Conservation (phyloP, 2,329 filamentous ascomycete species). For the Dactylellina sp. region DNA sequence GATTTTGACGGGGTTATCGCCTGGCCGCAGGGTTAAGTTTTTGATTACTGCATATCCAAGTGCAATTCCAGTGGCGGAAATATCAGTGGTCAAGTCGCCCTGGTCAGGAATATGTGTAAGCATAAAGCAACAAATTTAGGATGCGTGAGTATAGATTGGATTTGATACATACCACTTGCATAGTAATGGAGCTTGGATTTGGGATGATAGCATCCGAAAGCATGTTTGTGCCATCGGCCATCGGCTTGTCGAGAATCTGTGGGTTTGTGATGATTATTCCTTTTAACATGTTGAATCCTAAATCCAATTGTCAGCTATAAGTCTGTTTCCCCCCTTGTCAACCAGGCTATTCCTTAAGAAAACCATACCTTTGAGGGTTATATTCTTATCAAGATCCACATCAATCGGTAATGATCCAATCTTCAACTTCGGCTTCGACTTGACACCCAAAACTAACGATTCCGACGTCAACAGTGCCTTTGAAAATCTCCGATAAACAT, state of each 20-base stretch:
- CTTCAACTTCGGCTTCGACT: conserved; percentile 68
- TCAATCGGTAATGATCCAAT: conserved; percentile 67
- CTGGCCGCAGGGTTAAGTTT: conserved; percentile 71
- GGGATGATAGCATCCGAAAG: conserved; percentile 71
- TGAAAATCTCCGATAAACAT: conserved; percentile 70
- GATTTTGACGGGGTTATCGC: conserved; percentile 70
- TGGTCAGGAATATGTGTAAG: no score
- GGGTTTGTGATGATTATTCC: conserved; percentile 69
- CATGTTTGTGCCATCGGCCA: conserved; percentile 71
- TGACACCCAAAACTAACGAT: conserved; percentile 67
- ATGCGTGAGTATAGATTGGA: no score
- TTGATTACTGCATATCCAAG: conserved; percentile 72
- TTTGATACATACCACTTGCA: conserved; percentile 70
- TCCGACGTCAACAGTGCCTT: conserved; percentile 68
- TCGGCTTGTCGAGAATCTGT: conserved; percentile 65
- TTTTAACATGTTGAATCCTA: conserved; percentile 68
- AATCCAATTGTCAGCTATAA: no score
- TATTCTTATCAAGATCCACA: conserved; percentile 70
- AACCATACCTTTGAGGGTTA: conserved; percentile 66
- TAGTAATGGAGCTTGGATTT: conserved; percentile 73
- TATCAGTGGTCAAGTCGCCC: conserved; percentile 74
- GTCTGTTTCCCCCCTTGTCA: neutral
- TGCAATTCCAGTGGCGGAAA: conserved; percentile 68
- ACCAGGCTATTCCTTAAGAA: neutral
- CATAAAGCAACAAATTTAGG: no score